Conservation (phyloP, 2,329 filamentous ascomycete genomes). For the Phoma herbarum region DNA sequence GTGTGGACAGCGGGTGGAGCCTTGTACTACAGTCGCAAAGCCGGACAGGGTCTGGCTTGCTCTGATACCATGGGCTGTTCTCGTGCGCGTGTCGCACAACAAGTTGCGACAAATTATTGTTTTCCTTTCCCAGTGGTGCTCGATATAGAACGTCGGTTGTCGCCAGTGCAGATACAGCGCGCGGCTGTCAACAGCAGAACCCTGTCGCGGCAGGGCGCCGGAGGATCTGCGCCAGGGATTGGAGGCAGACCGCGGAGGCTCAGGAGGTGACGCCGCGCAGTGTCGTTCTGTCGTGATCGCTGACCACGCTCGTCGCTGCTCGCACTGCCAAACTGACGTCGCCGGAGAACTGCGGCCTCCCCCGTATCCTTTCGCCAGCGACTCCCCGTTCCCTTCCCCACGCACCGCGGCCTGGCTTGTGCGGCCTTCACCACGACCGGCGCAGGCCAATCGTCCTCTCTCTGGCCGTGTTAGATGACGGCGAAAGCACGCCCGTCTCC, state of each 20-base stretch:
- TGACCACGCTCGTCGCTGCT: not conserved
- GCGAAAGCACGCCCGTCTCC: constrained; percentile 35
- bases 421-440: constrained; percentile 27
- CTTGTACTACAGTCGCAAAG: not conserved
- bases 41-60: not conserved
- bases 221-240: constrained; percentile 32
- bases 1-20: constrained; percentile 22
- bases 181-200: constrained; percentile 1
- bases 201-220: constrained; percentile 5
- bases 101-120: not conserved
- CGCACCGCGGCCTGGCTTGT: constrained; percentile 38
- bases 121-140: constrained; percentile 8
- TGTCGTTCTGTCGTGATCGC: constrained; percentile 5
- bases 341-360: not conserved
- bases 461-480: constrained; percentile 45
- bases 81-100: constrained; percentile 17
- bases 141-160: not conserved
- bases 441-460: constrained; percentile 33
- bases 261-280: constrained; percentile 15
- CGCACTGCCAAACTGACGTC: not conserved
- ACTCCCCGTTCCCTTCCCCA: not conserved
- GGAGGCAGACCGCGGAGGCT: not conserved
- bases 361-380: constrained; percentile 6
- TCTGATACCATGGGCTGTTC: constrained; percentile 6
- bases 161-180: not conserved